phyloP scores from a whole-genome alignment of 352 stramenopile species.

The Globisporangium cederbergense region DNA sequence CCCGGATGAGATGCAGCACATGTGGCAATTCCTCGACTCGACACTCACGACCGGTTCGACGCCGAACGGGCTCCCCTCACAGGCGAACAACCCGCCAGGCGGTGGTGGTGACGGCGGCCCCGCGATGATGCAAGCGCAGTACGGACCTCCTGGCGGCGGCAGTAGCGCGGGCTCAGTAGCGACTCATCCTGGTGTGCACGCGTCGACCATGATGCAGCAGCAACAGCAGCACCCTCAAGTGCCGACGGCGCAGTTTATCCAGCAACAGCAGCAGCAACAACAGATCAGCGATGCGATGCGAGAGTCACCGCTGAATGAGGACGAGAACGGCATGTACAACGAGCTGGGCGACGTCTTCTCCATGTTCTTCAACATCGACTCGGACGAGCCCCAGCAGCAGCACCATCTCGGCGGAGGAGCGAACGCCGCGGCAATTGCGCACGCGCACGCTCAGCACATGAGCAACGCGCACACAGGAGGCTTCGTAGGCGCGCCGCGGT shows the following conservation, averaged over 20 bases:
- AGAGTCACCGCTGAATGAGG: slow-evolving; percentile 36
- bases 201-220: slow-evolving; percentile 16
- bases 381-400: slow-evolving; percentile 24
- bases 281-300: slow-evolving; percentile 25
- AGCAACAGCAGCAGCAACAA: slow-evolving; percentile 17
- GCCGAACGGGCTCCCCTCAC: slow-evolving; percentile 17
- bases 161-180: slow-evolving; percentile 9
- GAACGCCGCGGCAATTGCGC: neutral
- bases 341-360: slow-evolving; percentile 71
- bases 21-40: slow-evolving; percentile 64
- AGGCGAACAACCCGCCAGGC: neutral
- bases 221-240: neutral
- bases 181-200: neutral
- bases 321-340: slow-evolving; percentile 53
- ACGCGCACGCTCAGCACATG: slow-evolving; percentile 12
- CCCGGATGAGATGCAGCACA: slow-evolving; percentile 53
- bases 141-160: neutral
- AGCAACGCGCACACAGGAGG: slow-evolving; percentile 2
- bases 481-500: slow-evolving; percentile 14
- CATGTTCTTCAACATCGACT: slow-evolving; percentile 70
- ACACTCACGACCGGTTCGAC: slow-evolving; percentile 44
- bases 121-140: slow-evolving; percentile 14
- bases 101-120: neutral
- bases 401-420: slow-evolving; percentile 3
- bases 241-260: slow-evolving; percentile 9